Percentiles rank a stretch among this genome's conserved stretches.
Evolutionary conservation across 1,284 basidiomycete species (phyloP).

Genomic region (Thelephora terrestris): DNA sequence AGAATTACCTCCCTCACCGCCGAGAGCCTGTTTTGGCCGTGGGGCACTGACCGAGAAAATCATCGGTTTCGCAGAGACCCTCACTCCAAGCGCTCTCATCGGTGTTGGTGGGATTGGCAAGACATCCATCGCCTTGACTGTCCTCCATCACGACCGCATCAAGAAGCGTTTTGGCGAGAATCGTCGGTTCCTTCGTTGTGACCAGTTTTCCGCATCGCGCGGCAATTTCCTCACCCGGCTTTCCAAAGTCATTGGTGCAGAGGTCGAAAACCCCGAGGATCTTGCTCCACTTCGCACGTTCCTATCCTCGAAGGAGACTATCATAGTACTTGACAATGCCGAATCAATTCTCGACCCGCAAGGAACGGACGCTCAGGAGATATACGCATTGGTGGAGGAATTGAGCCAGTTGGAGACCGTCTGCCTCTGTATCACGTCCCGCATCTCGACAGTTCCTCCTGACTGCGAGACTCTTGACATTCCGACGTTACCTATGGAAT

Average conservation of each 20-base stretch:
- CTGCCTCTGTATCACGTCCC: not conserved
- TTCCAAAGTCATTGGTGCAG: no score
- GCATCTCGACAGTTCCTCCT: not conserved
- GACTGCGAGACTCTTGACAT: not conserved
- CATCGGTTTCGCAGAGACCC: slow-evolving; percentile 12
- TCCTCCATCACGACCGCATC: no score
- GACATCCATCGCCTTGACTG: no score
- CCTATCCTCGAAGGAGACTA: no score
- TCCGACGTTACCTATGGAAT: not conserved
- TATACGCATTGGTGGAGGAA: not conserved
- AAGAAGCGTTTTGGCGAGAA: no score
- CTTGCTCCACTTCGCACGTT: not conserved
- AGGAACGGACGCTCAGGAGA: not conserved
- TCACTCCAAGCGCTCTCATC: slow-evolving; percentile 15
- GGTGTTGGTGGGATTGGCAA: no score
- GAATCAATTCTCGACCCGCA: no score
- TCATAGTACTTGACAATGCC: not conserved
- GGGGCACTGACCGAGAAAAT: not conserved
- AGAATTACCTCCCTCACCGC: not conserved
- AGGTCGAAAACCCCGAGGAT: not conserved
- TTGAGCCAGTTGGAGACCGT: not conserved
- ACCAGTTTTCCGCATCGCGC: slow-evolving; percentile 3
- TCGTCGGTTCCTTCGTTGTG: no score
- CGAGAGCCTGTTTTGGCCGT: not conserved
- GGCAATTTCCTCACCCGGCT: not conserved